Evolutionary conservation across 2,329 filamentous ascomycete species (phyloP), one percentile per base, ranked within the genome.

Genomic region (Phyllosticta citrichinensis): DNA sequence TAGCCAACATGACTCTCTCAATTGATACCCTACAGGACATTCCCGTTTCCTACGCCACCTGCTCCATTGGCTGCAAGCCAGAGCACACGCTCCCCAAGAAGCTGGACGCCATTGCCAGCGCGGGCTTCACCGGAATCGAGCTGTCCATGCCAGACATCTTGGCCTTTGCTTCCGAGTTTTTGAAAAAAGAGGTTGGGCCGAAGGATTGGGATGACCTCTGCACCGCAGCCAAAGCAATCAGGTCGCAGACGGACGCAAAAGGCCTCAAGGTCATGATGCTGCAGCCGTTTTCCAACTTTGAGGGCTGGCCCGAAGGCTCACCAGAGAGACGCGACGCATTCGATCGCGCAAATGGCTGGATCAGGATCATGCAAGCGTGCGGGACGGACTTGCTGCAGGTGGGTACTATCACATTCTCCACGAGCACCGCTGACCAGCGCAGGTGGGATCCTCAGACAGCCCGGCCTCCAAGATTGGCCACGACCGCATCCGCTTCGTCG

Each of bases 261-360:
- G 72, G 75, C 0, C 73, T 91, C 1, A 75, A 79, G 40, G 80
- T 91, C 61, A 79, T 91, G 70, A 87, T 91, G 77, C 73, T 91
- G 5, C 88, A 92, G 67, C 87, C 88, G 0, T 91, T 92, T 66
- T 76, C 84, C 17, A 88, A 91, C 66, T 91, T 90, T 62, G 88
- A 92, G 66, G 88, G 88, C 1, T 92, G 88, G 87, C 75, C 79
- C 0, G 76, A 77, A 51, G 83, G 77, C 0, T 83, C 81, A 1
- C 66, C 75, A 0, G 81, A 87, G 69, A 76, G 86, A 3, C 73
- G 82, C 5, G 82, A 87, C 57, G 87, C 85, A 0, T 88, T 88
- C 64, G 73, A 75, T 0, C 78, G 85, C 24, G 87, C 85, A 0
- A 73, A 71, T 6, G 86, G 86, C 0, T 92, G 87, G 88, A 81